Conservation (phyloP, 768 basidiomycete genomes). For the Boletus subparvulus region DNA sequence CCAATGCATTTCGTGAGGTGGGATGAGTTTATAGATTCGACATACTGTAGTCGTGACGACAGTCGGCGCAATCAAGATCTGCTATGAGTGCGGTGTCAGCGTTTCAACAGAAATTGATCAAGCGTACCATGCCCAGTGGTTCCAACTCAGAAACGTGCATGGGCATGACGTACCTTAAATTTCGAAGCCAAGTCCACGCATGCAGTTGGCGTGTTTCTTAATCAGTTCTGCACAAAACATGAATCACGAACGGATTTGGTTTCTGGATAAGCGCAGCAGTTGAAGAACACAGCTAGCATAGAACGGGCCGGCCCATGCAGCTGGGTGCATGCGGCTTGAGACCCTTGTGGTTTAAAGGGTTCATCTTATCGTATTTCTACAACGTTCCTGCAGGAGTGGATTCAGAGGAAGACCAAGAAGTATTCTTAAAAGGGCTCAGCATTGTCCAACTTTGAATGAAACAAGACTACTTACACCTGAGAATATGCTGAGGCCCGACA, state of each 20-base stretch:
- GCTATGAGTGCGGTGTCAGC: background rate
- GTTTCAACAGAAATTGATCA: background rate
- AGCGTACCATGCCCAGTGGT: background rate
- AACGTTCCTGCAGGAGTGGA: constrained; percentile 27
- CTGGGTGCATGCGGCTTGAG: constrained; percentile 77
- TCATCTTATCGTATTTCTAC: constrained; percentile 48
- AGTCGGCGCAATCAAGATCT: background rate
- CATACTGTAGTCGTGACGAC: background rate
- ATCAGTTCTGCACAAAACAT: constrained; percentile 76
- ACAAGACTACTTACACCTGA: no score
- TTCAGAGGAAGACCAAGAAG: constrained; percentile 36
- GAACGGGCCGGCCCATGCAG: background rate
- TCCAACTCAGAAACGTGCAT: no score
- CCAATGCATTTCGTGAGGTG: constrained; percentile 2
- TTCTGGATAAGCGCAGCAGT: no score
- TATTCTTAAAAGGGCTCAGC: constrained; percentile 35
- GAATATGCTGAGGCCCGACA: no score
- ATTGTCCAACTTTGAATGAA: no score
- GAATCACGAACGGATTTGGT: constrained; percentile 49
- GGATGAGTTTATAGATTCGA: constrained; percentile 1
- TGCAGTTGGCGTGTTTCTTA: constrained; percentile 79
- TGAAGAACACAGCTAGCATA: background rate
- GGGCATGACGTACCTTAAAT: constrained; percentile 37
- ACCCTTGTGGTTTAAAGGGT: constrained; percentile 48
- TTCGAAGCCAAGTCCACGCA: constrained; percentile 87